Conservation (phyloP, 176 grass and related monocot species). For the Rhipidocladum racemiflorum region DNA sequence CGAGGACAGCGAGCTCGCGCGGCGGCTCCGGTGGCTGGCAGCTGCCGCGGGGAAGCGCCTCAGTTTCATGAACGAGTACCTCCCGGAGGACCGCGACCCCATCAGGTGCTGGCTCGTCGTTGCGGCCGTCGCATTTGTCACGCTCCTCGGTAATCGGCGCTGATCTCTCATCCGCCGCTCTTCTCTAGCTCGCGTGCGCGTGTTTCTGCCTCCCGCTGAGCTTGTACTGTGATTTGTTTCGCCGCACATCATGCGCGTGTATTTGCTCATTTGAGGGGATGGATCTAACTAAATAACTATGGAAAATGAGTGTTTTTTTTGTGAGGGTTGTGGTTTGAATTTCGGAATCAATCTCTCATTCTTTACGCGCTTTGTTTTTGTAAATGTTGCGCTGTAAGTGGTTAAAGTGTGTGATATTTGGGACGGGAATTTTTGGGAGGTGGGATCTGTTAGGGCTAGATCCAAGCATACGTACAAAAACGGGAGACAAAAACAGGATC, state of each 20-base stretch:
- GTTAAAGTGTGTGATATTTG: background rate
- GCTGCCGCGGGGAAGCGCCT: conserved; percentile 46
- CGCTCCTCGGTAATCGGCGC: conserved; percentile 59
- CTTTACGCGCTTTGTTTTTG: background rate
- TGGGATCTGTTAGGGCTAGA: no score
- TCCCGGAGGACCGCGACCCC: conserved; percentile 95
- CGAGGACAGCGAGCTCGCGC: conserved; percentile 75
- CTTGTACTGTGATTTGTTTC: background rate
- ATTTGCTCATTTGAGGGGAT: conserved; percentile 18
- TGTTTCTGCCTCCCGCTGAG: background rate
- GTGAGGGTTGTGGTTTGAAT: conserved; percentile 13
- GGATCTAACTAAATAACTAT: conserved; percentile 33
- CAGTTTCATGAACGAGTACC: conserved; percentile 95
- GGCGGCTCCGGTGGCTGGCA: conserved; percentile 50
- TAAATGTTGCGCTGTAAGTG: background rate
- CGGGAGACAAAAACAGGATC: no score
- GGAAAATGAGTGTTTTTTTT: background rate
- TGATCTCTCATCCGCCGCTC: conserved; percentile 1
- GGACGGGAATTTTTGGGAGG: background rate
- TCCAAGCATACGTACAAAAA: no score
- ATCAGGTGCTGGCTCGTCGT: conserved; percentile 71
- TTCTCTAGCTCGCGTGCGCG: background rate
- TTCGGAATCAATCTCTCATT: background rate
- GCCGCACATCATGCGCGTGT: conserved; percentile 10
- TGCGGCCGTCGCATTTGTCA: conserved; percentile 68